Percentiles rank a stretch among this genome's conserved stretches.
Evolutionary conservation across 129 eudicot genomes (phyloP).

Genomic region (Centella asiatica): DNA sequence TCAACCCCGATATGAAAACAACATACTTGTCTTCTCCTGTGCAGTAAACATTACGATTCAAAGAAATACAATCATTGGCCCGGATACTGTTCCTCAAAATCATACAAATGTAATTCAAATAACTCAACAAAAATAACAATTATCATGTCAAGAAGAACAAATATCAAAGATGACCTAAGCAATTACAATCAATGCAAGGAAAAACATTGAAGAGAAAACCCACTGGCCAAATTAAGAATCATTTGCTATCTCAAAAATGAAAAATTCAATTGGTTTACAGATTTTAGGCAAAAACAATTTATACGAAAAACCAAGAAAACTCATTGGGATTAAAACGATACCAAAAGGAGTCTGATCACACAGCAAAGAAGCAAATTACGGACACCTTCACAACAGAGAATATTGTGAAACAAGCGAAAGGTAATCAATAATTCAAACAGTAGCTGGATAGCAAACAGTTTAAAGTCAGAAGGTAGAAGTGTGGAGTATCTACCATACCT

Average conservation of each 20-base stretch:
- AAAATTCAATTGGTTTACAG: too few relatives aligned
- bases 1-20: slow-evolving; percentile 78
- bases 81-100: not conserved
- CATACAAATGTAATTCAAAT: not conserved
- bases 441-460: not conserved
- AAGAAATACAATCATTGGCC: not conserved
- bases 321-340: too few relatives aligned
- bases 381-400: too few relatives aligned
- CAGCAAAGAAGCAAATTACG: too few relatives aligned
- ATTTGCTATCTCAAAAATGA: too few relatives aligned
- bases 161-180: not conserved
- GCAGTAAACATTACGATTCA: not conserved
- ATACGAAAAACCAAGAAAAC: too few relatives aligned
- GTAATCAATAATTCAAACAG: not conserved
- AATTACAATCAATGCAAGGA: not conserved
- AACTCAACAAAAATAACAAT: not conserved
- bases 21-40: slow-evolving; percentile 89
- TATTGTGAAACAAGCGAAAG: not conserved
- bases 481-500: slow-evolving; percentile 30
- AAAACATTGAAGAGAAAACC: not conserved
- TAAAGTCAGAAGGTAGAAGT: not conserved
- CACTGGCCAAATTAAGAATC: too few relatives aligned
- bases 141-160: not conserved
- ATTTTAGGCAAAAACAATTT: too few relatives aligned
- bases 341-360: too few relatives aligned